Conservation (phyloP, 768 basidiomycete genomes). For the Lactarius indigo region DNA sequence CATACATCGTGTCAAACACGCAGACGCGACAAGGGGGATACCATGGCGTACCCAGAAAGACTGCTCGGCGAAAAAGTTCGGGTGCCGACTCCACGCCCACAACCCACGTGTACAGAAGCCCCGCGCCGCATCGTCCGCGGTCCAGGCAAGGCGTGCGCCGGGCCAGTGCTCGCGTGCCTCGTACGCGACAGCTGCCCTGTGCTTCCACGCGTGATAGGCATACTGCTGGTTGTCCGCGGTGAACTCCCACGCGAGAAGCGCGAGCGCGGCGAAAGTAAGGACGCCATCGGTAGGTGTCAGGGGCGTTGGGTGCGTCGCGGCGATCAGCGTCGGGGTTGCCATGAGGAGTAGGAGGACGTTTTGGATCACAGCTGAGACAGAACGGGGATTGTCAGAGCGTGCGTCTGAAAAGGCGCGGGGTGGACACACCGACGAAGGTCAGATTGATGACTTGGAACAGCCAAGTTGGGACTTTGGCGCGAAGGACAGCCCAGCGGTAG, state of each 20-base stretch:
- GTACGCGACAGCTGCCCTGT: slow-evolving; percentile 29
- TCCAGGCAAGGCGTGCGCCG: slow-evolving; percentile 64
- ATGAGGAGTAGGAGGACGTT: slow-evolving; percentile 77
- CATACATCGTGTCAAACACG: neutral
- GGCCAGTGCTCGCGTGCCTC: slow-evolving; percentile 45
- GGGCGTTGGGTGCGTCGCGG: slow-evolving; percentile 47
- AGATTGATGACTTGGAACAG: slow-evolving; percentile 64
- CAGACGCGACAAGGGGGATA: neutral
- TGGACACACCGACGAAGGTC: slow-evolving; percentile 61
- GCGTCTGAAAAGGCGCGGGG: neutral
- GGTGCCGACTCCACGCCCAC: slow-evolving; percentile 86
- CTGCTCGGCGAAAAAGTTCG: slow-evolving; percentile 92
- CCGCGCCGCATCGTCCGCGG: slow-evolving; percentile 60
- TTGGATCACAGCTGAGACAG: slow-evolving; percentile 56
- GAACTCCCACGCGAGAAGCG: slow-evolving; percentile 67
- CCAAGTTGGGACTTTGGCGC: slow-evolving; percentile 50
- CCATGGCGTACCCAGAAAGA: slow-evolving; percentile 78
- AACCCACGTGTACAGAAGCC: slow-evolving; percentile 85
- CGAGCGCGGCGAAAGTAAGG: slow-evolving; percentile 56
- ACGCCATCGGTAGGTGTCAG: slow-evolving; percentile 59
- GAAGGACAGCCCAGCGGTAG: slow-evolving; percentile 85
- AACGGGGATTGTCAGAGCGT: neutral
- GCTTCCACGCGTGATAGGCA: slow-evolving; percentile 77
- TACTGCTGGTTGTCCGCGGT: slow-evolving; percentile 91
- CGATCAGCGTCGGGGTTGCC: slow-evolving; percentile 56